Evolutionary conservation across 805 yeast species (phyloP).

Genomic region (Ogataea salicorniae): DNA sequence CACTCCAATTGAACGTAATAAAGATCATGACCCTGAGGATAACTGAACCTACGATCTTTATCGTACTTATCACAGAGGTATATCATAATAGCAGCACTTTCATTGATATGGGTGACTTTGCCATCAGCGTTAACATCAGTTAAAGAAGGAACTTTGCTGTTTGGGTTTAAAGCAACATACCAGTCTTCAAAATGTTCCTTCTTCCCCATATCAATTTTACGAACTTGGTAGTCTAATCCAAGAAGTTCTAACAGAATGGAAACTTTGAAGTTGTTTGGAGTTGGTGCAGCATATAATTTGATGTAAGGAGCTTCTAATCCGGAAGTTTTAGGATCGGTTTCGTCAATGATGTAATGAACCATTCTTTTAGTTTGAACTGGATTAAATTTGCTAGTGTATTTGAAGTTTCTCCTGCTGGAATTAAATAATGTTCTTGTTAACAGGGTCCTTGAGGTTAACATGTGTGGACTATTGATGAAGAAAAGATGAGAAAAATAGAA

Average conservation of each 20-base stretch:
- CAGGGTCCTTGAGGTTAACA: too few relatives aligned
- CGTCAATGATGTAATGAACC: slow-evolving; percentile 30
- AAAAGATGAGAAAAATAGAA: too few relatives aligned
- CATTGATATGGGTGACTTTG: slow-evolving; percentile 41
- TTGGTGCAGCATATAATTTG: slow-evolving; percentile 37
- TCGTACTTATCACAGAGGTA: slow-evolving; percentile 61
- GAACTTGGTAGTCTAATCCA: slow-evolving; percentile 36
- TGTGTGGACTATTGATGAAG: too few relatives aligned
- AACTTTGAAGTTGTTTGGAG: slow-evolving; percentile 44
- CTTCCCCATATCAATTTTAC: slow-evolving; percentile 36
- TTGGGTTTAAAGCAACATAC: slow-evolving; percentile 53
- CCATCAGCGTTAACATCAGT: slow-evolving; percentile 37
- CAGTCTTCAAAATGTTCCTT: slow-evolving; percentile 51
- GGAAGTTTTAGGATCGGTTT: slow-evolving; percentile 30
- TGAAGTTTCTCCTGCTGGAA: too few relatives aligned
- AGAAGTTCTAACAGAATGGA: slow-evolving; percentile 37
- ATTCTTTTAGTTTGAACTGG: slow-evolving; percentile 7
- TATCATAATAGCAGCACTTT: slow-evolving; percentile 57
- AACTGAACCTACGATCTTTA: slow-evolving; percentile 42
- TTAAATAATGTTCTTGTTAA: not conserved
- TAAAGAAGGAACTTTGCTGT: slow-evolving; percentile 60
- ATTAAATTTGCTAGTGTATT: too few relatives aligned
- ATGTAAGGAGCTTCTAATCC: slow-evolving; percentile 37
- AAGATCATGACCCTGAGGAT: slow-evolving; percentile 31
- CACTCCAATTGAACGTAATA: slow-evolving; percentile 53